Conservation (phyloP, 108 stramenopile species). For the Discostella pseudostelligera region DNA sequence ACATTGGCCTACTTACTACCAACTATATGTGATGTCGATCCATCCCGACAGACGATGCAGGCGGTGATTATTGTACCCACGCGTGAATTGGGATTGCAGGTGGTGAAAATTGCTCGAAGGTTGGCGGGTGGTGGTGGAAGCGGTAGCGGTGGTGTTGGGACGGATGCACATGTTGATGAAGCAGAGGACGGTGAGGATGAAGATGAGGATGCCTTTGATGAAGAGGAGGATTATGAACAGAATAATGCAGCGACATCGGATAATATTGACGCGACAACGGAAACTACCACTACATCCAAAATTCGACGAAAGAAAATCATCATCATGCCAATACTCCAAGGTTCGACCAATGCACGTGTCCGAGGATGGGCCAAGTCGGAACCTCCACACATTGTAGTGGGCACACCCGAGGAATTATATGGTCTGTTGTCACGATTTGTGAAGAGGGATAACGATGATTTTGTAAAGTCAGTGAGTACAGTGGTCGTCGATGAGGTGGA, state of each 20-base stretch:
- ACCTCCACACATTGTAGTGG: slow-evolving; percentile 56
- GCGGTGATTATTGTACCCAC: slow-evolving; percentile 89
- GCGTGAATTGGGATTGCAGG: slow-evolving; percentile 94
- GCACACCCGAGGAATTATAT: slow-evolving; percentile 80
- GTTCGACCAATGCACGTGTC: slow-evolving; percentile 78
- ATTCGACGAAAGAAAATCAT: slow-evolving; percentile 54
- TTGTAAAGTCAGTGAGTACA: slow-evolving; percentile 62
- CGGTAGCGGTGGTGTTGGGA: not conserved
- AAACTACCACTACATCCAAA: slow-evolving; percentile 1
- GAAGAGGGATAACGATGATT: not conserved
- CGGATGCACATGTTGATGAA: slow-evolving; percentile 4
- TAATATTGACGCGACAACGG: not conserved
- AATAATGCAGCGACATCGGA: too few species aligned
- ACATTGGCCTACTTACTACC: slow-evolving; percentile 79
- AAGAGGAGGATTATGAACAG: too few species aligned
- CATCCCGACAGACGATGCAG: slow-evolving; percentile 12
- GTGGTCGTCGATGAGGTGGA: slow-evolving; percentile 96
- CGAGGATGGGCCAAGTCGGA: slow-evolving; percentile 94
- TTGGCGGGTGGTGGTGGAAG: slow-evolving; percentile 33
- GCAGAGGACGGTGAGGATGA: slow-evolving; percentile 4
- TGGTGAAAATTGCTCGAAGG: slow-evolving; percentile 68
- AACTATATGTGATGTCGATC: slow-evolving; percentile 53
- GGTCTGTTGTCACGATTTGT: slow-evolving; percentile 46
- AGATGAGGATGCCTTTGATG: not conserved
- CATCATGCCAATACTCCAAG: slow-evolving; percentile 92